Evolutionary conservation across 306 rosid genomes (phyloP).

Genomic region (Begonia loranthoides): DNA sequence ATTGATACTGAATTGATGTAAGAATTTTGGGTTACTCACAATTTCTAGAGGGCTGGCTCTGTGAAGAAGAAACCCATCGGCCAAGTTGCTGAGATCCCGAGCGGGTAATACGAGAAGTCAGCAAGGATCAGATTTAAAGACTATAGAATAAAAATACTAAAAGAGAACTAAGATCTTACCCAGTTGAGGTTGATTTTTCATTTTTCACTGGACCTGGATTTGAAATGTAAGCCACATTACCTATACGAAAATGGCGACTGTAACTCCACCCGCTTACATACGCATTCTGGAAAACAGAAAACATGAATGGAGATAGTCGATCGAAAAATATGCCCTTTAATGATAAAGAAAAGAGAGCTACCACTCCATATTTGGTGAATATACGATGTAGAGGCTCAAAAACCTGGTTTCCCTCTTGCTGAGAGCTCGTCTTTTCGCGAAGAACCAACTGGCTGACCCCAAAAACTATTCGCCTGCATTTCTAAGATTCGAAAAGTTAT

Average conservation of each 20-base stretch:
- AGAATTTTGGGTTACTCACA: constrained; percentile 22
- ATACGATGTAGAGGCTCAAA: constrained; percentile 14
- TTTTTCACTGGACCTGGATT: constrained; percentile 17
- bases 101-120: constrained; percentile 1
- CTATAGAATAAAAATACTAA: neutral
- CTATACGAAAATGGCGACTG: constrained; percentile 8
- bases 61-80: constrained; percentile 46
- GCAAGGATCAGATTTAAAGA: constrained; percentile 4
- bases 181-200: constrained; percentile 15
- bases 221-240: constrained; percentile 26
- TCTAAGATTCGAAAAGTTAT: neutral
- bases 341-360: constrained; percentile 10
- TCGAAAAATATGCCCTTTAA: neutral
- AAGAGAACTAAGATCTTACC: constrained; percentile 13
- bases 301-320: neutral
- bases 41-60: constrained; percentile 33
- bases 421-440: constrained; percentile 20
- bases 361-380: constrained; percentile 33
- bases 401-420: constrained; percentile 15
- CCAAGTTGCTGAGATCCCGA: constrained; percentile 15
- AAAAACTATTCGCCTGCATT: constrained; percentile 32
- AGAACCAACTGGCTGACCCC: constrained; percentile 31
- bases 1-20: neutral
- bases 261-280: constrained; percentile 45
- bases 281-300: constrained; percentile 25